Base-by-base conservation (phyloP, 129 eudicot genomes). In the Scalesia atractyloides region DNA sequence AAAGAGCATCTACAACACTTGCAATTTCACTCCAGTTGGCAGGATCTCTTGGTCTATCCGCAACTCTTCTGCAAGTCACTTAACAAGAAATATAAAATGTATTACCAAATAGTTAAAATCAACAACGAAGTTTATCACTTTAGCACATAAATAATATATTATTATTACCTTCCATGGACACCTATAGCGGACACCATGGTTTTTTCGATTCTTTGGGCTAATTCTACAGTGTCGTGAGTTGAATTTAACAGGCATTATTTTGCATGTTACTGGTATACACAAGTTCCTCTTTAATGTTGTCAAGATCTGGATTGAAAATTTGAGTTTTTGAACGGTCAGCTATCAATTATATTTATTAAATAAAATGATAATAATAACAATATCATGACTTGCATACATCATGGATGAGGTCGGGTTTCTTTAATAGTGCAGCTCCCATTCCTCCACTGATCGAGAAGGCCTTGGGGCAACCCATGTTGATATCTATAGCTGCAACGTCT, bases 31-130 rank as follows among this genome's bases (percentile, higher is more conserved):
- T 72, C 98, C 98, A 92, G 73, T 92, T 85, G 34, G 98, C 96
- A 48, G 98, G 98, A 84, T 92, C 98, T 80, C 94, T 86, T 37
- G 96, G 98, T 80, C 98, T 92, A 72, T 92, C 98, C 18, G 90
- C 80, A 74, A 92, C 96, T 83, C 69, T 87, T 85, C 98, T 92
- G 88, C 75, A 80, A 70, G 64, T 75, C 63, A 33, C 70, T 80
- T 64, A 68, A 75, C 61, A 79, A 68, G 74, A 75, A 57, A 61
- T 54, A 76, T 65, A 69, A 77, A 70, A 67, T 24, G 64, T 72
- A 53, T 48, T 62, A 73, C 78, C 50, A 62, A 61, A 24, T 30
- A 26, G 66, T 30, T 60, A 60, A 30, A 59, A 60, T 60, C 11
- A 30, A 60, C 44, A 60, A 41, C 30, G 13, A 60, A 10, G 17